These are phyloP conservation scores for Inosperma sp. DNA, from an alignment of 768 basidiomycete species.

Conservation along the genomic window DNA sequence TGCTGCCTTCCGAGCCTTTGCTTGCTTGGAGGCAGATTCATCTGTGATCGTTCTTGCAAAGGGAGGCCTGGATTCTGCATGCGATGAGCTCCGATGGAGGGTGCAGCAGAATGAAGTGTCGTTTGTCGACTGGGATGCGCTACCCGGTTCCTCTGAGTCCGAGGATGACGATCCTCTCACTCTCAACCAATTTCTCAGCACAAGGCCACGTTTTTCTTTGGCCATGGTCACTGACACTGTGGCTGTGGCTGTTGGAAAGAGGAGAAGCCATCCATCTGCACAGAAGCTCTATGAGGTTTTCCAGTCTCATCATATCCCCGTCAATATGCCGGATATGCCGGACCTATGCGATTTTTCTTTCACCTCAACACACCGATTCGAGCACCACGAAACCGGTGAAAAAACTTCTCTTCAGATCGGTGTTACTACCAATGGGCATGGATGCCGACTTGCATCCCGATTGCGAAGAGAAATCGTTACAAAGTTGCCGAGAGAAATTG, in stretches of 20 bases:
- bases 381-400: slow-evolving; percentile 40
- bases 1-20: slow-evolving; percentile 79
- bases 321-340: slow-evolving; percentile 87
- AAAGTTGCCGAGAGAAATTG: slow-evolving; percentile 65
- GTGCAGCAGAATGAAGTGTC: slow-evolving; percentile 49
- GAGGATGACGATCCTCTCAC: slow-evolving; percentile 38
- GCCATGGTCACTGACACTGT: slow-evolving; percentile 83
- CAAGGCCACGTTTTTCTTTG: slow-evolving; percentile 35
- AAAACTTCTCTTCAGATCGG: slow-evolving; percentile 66
- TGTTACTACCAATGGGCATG: slow-evolving; percentile 87
- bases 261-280: slow-evolving; percentile 52
- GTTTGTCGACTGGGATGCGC: slow-evolving; percentile 50
- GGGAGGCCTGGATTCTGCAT: slow-evolving; percentile 46
- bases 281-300: slow-evolving; percentile 53
- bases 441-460: slow-evolving; percentile 78
- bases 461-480: slow-evolving; percentile 80
- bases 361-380: slow-evolving; percentile 78
- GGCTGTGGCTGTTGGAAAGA: slow-evolving; percentile 28
- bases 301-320: slow-evolving; percentile 54
- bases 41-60: slow-evolving; percentile 59
- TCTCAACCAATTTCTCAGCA: slow-evolving; percentile 45
- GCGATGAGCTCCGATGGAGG: slow-evolving; percentile 71
- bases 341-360: slow-evolving; percentile 88
- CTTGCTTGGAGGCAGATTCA: slow-evolving; percentile 77
- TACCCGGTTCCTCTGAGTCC: slow-evolving; percentile 35